phyloP scores from a whole-genome alignment of 2,329 filamentous ascomycete species.

The Colletotrichum gigasporum region DNA sequence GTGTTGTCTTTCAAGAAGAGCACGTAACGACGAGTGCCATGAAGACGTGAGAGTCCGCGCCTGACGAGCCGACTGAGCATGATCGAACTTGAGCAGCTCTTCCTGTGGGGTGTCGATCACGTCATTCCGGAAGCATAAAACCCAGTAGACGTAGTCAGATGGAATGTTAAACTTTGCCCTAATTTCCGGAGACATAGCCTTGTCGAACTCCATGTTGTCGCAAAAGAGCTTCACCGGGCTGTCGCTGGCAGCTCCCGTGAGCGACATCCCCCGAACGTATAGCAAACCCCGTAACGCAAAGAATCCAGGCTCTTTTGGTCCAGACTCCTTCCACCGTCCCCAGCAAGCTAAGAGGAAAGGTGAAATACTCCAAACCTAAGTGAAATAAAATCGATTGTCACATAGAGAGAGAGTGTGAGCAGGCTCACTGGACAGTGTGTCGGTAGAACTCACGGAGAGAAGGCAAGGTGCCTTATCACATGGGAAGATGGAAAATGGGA shows the following conservation, averaged over 20 bases:
- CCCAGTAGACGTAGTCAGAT: constrained; percentile 47
- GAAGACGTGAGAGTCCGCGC: background rate
- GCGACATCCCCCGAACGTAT: constrained; percentile 39
- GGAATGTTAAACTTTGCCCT: constrained; percentile 21
- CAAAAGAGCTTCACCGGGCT: constrained; percentile 21
- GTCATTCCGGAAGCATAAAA: constrained; percentile 34
- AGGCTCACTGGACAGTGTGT: no score
- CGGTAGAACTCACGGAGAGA: no score
- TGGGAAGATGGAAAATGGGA: no score
- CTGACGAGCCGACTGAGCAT: background rate
- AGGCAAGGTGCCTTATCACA: no score
- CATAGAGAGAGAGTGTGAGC: no score
- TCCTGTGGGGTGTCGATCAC: background rate
- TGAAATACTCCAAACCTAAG: no score
- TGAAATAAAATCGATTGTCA: no score
- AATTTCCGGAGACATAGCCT: background rate
- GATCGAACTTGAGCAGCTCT: background rate
- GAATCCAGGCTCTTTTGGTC: no score
- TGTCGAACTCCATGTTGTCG: constrained; percentile 31
- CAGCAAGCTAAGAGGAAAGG: no score
- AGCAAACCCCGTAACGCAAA: no score
- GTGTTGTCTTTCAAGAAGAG: background rate
- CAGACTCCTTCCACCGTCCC: no score
- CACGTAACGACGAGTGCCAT: constrained; percentile 6
- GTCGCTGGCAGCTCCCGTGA: constrained; percentile 33